Evolutionary conservation across 768 basidiomycete species (phyloP).

Genomic region (Suillus clintonianus): DNA sequence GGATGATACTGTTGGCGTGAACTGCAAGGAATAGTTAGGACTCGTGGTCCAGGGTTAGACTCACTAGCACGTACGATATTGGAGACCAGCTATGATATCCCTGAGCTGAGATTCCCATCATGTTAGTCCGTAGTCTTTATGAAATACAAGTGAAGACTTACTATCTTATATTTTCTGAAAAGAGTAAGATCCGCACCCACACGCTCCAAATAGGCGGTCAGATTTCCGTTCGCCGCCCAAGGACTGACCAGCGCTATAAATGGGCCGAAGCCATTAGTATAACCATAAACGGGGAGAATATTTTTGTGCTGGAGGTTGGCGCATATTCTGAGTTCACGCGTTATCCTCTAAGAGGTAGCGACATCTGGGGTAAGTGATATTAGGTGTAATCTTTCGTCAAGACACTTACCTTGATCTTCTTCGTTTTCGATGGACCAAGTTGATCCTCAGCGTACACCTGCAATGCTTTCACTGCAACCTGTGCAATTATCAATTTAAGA

Average conservation of each 20-base stretch:
- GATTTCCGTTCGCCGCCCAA: slow-evolving; percentile 32
- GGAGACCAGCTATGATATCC: too few relatives aligned
- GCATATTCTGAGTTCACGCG: slow-evolving; percentile 25
- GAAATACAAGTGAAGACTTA: slow-evolving; percentile 7
- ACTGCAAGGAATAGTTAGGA: too few relatives aligned
- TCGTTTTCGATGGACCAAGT: background rate
- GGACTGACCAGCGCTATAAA: slow-evolving; percentile 35
- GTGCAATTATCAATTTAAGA: background rate
- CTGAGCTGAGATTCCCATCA: background rate
- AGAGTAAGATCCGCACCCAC: slow-evolving; percentile 9
- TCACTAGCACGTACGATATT: too few relatives aligned
- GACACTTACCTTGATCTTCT: background rate
- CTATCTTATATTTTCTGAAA: slow-evolving; percentile 11
- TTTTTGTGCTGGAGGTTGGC: slow-evolving; percentile 26
- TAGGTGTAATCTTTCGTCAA: background rate
- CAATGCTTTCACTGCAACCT: slow-evolving; percentile 29
- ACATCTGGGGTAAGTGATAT: background rate
- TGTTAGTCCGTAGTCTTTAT: background rate
- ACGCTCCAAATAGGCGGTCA: slow-evolving; percentile 22
- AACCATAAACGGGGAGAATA: slow-evolving; percentile 30
- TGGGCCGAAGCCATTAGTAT: slow-evolving; percentile 30
- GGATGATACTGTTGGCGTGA: too few relatives aligned
- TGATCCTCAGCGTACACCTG: slow-evolving; percentile 19
- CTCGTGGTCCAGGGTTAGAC: too few relatives aligned
- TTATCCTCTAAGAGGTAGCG: slow-evolving; percentile 18